Evolutionary conservation across 805 yeast genomes (phyloP), one percentile per base, ranked within the genome.

Genomic region (Myxozyma mucilagina): DNA sequence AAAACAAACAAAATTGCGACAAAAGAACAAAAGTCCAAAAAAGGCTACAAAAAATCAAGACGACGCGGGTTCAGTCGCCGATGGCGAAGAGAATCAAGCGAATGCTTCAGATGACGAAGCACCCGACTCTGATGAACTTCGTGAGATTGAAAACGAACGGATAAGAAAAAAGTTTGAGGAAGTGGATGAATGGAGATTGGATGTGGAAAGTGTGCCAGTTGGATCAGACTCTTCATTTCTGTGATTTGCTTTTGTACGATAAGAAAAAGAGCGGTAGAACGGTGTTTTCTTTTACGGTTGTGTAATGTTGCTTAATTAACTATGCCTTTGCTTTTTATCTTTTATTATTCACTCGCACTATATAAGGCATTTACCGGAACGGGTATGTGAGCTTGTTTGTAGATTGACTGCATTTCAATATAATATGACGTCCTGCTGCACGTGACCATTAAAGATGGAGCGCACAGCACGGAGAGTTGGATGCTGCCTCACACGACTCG

Each of bases 141-240:
- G 59, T 5, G 53, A 47, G 45, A 20, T 29, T 14, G 61, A 61
- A 36, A 56, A 51, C 31, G 52, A 49, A 43, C 48, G 45, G 36
- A 10, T 61, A 35, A 41, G 56, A 34, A 29, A 39, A 42, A 61
- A 61, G 43, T 61, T 61, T 36, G 18, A 45, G 9, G 61, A 57
- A 35, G 56, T 61, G 13, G 65, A 61, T 34, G 50, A 53, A 32
- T 61, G 65, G 65, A 41, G 48, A 29, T 44, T 61, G 47, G 62
- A 53, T 10, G 56, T 61, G 14, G 65, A 61, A 43, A 47, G 50
- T 29, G 62, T 61, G 13, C 59, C 53, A 16, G 48, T 38, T 18
- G 49, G 24, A 13, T 56, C 61, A 14, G 52, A 48, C 34, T 53
- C 56, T 14, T 57, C 59, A 39, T 57, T 52, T 47, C 35, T 57